These are phyloP conservation scores for Selaginella moellendorffii DNA, from an alignment of 75 land plant genomes.

Conservation along the genomic window DNA sequence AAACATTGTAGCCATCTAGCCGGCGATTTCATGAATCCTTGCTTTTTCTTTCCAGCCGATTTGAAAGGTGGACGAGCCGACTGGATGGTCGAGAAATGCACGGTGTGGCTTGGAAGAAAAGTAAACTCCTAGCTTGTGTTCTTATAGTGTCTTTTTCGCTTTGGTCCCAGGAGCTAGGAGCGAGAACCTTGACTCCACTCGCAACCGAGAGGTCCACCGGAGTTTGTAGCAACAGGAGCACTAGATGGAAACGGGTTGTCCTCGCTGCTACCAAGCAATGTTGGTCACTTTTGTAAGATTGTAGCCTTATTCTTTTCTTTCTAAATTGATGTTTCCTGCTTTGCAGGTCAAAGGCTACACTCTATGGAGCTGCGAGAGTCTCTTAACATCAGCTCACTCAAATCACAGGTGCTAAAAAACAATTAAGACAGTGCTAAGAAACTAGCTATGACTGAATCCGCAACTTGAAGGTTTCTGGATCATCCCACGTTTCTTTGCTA, in stretches of 20 bases:
- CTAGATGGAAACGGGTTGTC: slow-evolving; percentile 58
- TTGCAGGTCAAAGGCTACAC: slow-evolving; percentile 83
- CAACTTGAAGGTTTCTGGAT: slow-evolving; percentile 32
- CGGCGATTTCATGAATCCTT: neutral
- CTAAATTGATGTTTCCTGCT: neutral
- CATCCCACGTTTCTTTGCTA: slow-evolving; percentile 39
- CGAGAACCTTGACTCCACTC: slow-evolving; percentile 29
- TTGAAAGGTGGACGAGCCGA: slow-evolving; percentile 93
- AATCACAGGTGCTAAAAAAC: slow-evolving; percentile 33
- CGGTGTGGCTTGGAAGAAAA: slow-evolving; percentile 55
- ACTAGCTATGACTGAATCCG: slow-evolving; percentile 7
- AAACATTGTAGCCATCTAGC: neutral
- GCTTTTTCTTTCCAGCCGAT: slow-evolving; percentile 31
- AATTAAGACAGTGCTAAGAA: neutral
- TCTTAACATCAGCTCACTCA: slow-evolving; percentile 16
- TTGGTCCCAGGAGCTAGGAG: neutral
- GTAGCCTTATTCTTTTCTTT: neutral
- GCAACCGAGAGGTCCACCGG: slow-evolving; percentile 57
- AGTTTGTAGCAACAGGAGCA: slow-evolving; percentile 40
- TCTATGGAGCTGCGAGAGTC: slow-evolving; percentile 50
- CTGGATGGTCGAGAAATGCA: slow-evolving; percentile 96
- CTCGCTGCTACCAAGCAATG: slow-evolving; percentile 87
- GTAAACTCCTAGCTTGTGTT: neutral
- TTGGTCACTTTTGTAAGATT: slow-evolving; percentile 1
- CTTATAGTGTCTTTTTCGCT: neutral